Evolutionary conservation across 2,329 filamentous ascomycete genomes (phyloP).

Genomic region (Verticillium zaregamsianum): DNA sequence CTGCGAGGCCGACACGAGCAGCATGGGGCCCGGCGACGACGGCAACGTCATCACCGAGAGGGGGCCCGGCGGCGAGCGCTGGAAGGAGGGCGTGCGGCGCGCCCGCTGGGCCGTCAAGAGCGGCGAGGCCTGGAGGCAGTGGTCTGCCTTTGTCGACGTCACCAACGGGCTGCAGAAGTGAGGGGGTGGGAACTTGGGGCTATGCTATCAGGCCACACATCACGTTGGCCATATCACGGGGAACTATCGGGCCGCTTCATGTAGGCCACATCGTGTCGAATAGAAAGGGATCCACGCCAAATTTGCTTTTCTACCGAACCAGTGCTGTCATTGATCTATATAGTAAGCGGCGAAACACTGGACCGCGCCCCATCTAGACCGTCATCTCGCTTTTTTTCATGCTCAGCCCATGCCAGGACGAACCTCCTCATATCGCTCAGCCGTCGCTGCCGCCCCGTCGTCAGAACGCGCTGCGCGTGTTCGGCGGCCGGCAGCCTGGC

Average conservation of each 20-base stretch:
- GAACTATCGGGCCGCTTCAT: not conserved
- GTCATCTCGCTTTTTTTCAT: not conserved
- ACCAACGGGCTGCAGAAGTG: conserved; percentile 50
- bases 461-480: not conserved
- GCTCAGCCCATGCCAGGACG: not conserved
- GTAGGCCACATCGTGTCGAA: not conserved
- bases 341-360: not conserved
- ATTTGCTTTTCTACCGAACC: not conserved
- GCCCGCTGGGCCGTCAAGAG: conserved; percentile 86
- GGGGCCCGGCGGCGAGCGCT: conserved; percentile 80
- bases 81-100: conserved; percentile 90
- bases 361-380: not conserved
- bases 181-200: too few relatives aligned
- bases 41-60: conserved; percentile 75
- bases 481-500: not conserved
- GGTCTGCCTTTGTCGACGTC: conserved; percentile 77
- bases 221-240: too few relatives aligned
- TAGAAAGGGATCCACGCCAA: not conserved
- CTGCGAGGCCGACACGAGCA: conserved; percentile 76
- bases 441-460: not conserved
- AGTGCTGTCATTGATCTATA: not conserved
- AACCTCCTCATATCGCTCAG: not conserved
- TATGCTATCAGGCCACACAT: too few relatives aligned
- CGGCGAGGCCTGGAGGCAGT: conserved; percentile 79
- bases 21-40: conserved; percentile 77